Conservation (phyloP, 441 rosid species). For the Gossypium laxum region DNA sequence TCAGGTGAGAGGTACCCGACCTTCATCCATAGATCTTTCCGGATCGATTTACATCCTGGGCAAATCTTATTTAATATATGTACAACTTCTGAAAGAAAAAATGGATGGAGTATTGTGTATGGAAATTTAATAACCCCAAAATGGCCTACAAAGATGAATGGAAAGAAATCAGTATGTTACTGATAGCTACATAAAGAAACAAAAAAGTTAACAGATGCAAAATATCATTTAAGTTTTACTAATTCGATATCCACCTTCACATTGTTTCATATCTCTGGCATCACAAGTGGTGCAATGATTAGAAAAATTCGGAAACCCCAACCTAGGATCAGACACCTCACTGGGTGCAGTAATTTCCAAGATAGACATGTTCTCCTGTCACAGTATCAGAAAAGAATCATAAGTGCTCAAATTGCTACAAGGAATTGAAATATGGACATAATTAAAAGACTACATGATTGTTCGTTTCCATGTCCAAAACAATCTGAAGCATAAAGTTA, state of each 20-base stretch:
- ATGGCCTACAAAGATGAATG: slow-evolving; percentile 49
- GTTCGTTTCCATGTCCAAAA: not conserved
- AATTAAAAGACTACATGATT: not conserved
- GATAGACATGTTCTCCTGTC: slow-evolving; percentile 52
- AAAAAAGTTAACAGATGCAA: slow-evolving; percentile 5
- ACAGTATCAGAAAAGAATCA: slow-evolving; percentile 11
- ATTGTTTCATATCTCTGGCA: slow-evolving; percentile 39
- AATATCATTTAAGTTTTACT: slow-evolving; percentile 9
- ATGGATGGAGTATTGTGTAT: slow-evolving; percentile 53
- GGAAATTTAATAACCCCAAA: slow-evolving; percentile 61
- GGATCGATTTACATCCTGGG: slow-evolving; percentile 71
- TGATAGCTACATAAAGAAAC: slow-evolving; percentile 4
- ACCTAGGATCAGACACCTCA: slow-evolving; percentile 60
- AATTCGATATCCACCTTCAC: slow-evolving; percentile 56
- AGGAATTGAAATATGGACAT: not conserved
- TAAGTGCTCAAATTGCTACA: not conserved
- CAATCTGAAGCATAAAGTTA: not conserved
- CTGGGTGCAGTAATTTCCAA: slow-evolving; percentile 33
- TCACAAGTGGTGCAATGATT: slow-evolving; percentile 59
- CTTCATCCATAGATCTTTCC: slow-evolving; percentile 51
- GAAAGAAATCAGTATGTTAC: slow-evolving; percentile 15
- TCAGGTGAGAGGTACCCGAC: slow-evolving; percentile 34
- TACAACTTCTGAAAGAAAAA: slow-evolving; percentile 59
- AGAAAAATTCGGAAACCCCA: slow-evolving; percentile 77
- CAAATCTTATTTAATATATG: slow-evolving; percentile 64